phyloP scores from a whole-genome alignment of 2,329 filamentous ascomycete species.

The Spiromastix sp. region DNA sequence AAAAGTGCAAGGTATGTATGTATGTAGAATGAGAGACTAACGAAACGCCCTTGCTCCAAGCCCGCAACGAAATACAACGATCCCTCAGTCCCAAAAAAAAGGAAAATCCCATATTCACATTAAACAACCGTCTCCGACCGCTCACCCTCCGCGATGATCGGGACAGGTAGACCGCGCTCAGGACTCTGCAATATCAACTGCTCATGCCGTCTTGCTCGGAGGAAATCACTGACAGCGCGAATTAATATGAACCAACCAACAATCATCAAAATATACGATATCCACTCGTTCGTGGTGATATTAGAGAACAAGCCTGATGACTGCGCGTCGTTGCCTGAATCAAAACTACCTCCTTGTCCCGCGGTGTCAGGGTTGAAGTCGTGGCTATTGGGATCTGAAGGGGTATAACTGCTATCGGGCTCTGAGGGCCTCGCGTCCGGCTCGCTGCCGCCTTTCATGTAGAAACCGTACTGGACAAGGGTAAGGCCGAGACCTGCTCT shows the following conservation, averaged over 20 bases:
- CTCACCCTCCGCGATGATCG: constrained; percentile 82
- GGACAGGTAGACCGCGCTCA: constrained; percentile 71
- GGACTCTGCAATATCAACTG: constrained; percentile 88
- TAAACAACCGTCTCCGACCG: constrained; percentile 64
- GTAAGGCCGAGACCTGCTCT: constrained; percentile 90
- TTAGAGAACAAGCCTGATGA: constrained; percentile 36
- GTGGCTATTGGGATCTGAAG: constrained; percentile 81
- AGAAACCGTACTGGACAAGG: constrained; percentile 92
- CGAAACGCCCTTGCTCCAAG: no score
- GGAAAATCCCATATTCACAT: no score
- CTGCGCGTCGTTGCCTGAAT: constrained; percentile 7
- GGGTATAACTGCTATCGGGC: constrained; percentile 47
- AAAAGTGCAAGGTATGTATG: no score
- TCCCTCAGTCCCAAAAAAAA: no score
- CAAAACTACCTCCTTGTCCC: constrained; percentile 29
- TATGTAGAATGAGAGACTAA: no score
- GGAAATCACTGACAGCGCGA: constrained; percentile 80
- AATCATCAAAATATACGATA: constrained; percentile 90
- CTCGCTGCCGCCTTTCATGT: constrained; percentile 61
- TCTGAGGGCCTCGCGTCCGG: constrained; percentile 23
- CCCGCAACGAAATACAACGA: no score
- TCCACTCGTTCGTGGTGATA: constrained; percentile 70
- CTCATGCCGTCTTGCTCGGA: constrained; percentile 80
- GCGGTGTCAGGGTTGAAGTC: constrained; percentile 71
- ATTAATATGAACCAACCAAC: constrained; percentile 98